Conservation (phyloP, 306 rosid genomes). For the Alnus glutinosa region DNA sequence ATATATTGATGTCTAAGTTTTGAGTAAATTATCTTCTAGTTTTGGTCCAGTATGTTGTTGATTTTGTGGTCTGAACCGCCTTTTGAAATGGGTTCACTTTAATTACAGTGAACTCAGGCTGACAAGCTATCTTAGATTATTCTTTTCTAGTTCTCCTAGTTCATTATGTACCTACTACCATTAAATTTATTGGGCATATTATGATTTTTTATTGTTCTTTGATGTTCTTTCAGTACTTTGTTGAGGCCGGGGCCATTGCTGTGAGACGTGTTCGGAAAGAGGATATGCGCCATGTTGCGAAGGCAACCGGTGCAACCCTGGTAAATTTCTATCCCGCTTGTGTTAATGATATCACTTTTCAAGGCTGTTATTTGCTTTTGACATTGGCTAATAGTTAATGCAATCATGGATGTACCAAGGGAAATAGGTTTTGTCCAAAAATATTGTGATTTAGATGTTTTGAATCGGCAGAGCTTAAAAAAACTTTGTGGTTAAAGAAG, state of each 20-base stretch:
- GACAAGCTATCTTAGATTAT: not conserved
- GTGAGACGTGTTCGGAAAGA: conserved; percentile 93
- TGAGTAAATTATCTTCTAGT: not conserved
- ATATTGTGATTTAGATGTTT: not conserved
- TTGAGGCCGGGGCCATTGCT: conserved; percentile 96
- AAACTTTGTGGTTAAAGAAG: not conserved
- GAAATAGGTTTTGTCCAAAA: not conserved
- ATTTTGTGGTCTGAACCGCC: not conserved
- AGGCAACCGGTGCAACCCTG: conserved; percentile 97
- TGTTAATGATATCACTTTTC: not conserved
- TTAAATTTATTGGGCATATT: not conserved
- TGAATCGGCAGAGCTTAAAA: not conserved
- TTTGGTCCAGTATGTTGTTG: not conserved
- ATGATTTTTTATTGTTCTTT: conserved; percentile 15
- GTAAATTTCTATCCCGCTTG: conserved; percentile 38
- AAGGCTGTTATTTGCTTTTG: not conserved
- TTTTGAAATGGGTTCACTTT: not conserved
- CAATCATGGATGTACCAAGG: not conserved
- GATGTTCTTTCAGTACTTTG: conserved; percentile 73
- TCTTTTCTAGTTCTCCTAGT: no score
- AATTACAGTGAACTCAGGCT: no score
- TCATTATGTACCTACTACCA: not conserved
- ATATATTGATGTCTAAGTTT: not conserved
- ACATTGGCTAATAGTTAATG: not conserved
- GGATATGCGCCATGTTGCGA: conserved; percentile 99